phyloP scores from a whole-genome alignment of 371 early-diverging fungal species.

The Syncephalis plumigaleata region DNA sequence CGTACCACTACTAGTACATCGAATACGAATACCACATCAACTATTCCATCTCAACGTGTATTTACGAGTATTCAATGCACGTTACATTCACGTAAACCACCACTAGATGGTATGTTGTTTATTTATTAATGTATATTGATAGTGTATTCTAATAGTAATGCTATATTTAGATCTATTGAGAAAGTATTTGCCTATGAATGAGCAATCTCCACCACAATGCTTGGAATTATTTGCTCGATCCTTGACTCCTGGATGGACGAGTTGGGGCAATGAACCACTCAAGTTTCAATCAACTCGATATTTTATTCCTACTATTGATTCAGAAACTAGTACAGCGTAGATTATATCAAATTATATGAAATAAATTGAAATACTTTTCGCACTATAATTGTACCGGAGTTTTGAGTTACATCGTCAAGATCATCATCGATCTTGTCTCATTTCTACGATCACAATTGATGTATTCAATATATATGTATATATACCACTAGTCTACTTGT shows the following conservation, averaged over 20 bases:
- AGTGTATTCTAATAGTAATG: not conserved
- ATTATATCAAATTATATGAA: too few relatives aligned
- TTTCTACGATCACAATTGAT: too few relatives aligned
- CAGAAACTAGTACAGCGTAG: too few relatives aligned
- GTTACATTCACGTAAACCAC: constrained; percentile 52
- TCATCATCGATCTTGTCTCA: too few relatives aligned
- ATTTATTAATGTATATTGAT: constrained; percentile 3
- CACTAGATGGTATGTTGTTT: constrained; percentile 19
- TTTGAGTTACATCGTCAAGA: too few relatives aligned
- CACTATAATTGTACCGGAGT: too few relatives aligned
- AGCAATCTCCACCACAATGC: constrained; percentile 11
- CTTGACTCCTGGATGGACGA: constrained; percentile 35
- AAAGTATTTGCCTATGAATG: constrained; percentile 1
- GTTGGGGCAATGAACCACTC: constrained; percentile 64
- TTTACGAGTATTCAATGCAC: constrained; percentile 1
- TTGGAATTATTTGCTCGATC: constrained; percentile 60
- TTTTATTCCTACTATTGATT: too few relatives aligned
- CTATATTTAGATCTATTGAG: too few relatives aligned
- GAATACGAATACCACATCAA: not conserved
- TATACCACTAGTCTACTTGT: too few relatives aligned
- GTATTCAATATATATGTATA: too few relatives aligned
- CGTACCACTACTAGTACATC: too few relatives aligned
- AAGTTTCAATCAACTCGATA: constrained; percentile 25
- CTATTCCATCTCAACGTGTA: not conserved
- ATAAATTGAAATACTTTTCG: too few relatives aligned